Conservation (phyloP, 176 grass and related monocot genomes). For the Paspalum notatum region DNA sequence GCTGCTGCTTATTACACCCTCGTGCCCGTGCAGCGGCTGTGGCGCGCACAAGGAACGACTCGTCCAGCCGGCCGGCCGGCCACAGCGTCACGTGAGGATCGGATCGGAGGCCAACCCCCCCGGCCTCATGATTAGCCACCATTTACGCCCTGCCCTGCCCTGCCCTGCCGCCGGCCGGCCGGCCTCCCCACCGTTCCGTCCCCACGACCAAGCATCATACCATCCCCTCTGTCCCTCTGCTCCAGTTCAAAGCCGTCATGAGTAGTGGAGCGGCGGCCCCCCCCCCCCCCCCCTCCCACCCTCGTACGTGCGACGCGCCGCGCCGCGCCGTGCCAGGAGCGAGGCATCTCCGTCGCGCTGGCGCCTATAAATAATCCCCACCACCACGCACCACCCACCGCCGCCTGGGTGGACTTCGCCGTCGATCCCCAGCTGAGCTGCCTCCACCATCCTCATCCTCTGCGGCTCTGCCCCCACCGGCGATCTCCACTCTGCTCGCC, state of each 20-base stretch:
- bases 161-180: not conserved
- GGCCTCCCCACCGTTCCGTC: not conserved
- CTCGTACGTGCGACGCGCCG: conserved; percentile 26
- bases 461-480: conserved; percentile 6
- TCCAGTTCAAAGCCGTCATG: conserved; percentile 42
- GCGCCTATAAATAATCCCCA: conserved; percentile 79
- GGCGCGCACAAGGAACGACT: no score
- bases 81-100: conserved; percentile 68
- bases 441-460: not conserved
- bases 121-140: conserved; percentile 77
- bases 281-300: not conserved
- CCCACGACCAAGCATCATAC: conserved; percentile 29
- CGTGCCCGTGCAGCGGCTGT: no score
- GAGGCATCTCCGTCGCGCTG: not conserved
- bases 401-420: not conserved
- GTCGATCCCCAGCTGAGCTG: conserved; percentile 4
- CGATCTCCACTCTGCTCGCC: not conserved
- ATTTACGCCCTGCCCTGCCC: conserved; percentile 75
- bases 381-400: conserved; percentile 2
- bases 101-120: conserved; percentile 55
- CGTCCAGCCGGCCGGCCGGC: no score
- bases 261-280: not conserved
- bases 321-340: no score
- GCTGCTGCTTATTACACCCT: no score
- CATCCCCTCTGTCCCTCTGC: conserved; percentile 22